Percentiles rank a stretch among this genome's conserved stretches.
Evolutionary conservation across 1,139 yeast genomes (phyloP).

Genomic region (Nadsonia commutata): DNA sequence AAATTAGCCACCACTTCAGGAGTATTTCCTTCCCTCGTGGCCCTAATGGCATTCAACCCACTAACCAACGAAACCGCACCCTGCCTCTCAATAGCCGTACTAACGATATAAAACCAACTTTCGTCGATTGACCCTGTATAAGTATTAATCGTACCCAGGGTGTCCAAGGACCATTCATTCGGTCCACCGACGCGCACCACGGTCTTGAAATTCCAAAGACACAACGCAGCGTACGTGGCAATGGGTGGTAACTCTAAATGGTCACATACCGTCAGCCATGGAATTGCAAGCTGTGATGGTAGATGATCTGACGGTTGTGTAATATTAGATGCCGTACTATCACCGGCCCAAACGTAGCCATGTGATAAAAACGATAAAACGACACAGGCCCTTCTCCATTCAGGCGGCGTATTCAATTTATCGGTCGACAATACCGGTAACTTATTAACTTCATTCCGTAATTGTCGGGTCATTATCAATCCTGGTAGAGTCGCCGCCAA

Average conservation of each 20-base stretch:
- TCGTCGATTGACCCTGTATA: slow-evolving; percentile 88
- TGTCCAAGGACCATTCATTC: slow-evolving; percentile 37
- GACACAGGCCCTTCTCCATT: slow-evolving; percentile 68
- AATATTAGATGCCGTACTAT: slow-evolving; percentile 9
- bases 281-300: slow-evolving; percentile 56
- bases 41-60: slow-evolving; percentile 48
- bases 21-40: slow-evolving; percentile 32
- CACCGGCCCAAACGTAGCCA: slow-evolving; percentile 78
- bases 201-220: slow-evolving; percentile 75
- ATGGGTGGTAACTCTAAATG: slow-evolving; percentile 66
- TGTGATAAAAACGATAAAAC: slow-evolving; percentile 67
- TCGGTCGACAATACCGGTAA: slow-evolving; percentile 40
- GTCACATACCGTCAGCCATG: slow-evolving; percentile 46
- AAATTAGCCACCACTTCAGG: slow-evolving; percentile 31
- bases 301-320: slow-evolving; percentile 40
- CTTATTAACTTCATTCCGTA: slow-evolving; percentile 45
- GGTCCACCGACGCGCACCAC: slow-evolving; percentile 34
- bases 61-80: slow-evolving; percentile 54
- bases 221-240: slow-evolving; percentile 74
- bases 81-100: slow-evolving; percentile 70
- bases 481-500: slow-evolving; percentile 56
- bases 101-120: slow-evolving; percentile 83
- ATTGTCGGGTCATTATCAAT: slow-evolving; percentile 46
- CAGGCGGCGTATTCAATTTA: slow-evolving; percentile 27
- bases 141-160: slow-evolving; percentile 66